Evolutionary conservation across 208 protist genomes (phyloP).

Genomic region (Balamuthia mandrillaris): DNA sequence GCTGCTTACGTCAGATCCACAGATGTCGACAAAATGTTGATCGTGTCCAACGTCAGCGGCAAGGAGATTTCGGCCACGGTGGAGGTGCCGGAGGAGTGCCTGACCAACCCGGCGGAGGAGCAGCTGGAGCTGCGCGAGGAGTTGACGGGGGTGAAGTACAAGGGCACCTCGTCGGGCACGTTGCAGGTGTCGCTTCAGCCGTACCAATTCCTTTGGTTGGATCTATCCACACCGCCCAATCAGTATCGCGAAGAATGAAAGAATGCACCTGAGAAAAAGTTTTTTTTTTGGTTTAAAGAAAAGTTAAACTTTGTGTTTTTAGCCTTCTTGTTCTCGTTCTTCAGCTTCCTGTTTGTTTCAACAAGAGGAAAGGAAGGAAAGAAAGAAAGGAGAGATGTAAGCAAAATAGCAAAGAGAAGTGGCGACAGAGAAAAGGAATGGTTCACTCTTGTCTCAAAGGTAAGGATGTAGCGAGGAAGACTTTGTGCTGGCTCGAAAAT

Average conservation of each 20-base stretch:
- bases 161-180: too few species aligned
- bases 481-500: conserved; percentile 13
- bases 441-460: neutral
- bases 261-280: too few species aligned
- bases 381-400: too few species aligned
- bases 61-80: neutral
- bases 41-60: conserved; percentile 52
- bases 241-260: too few species aligned
- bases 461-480: conserved; percentile 18
- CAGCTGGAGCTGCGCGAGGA: too few species aligned
- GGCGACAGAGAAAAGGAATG: too few species aligned
- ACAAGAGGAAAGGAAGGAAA: too few species aligned
- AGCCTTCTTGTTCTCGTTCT: conserved; percentile 46
- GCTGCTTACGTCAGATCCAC: conserved; percentile 48
- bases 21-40: conserved; percentile 54
- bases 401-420: too few species aligned
- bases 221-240: too few species aligned
- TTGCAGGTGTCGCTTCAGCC: conserved; percentile 8
- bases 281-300: too few species aligned
- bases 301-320: neutral
- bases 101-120: too few species aligned
- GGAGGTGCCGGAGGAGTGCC: neutral
- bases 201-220: conserved; percentile 47
- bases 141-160: too few species aligned
- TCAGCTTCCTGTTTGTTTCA: conserved; percentile 15